Conservation (phyloP, 2,329 filamentous ascomycete genomes). For the Talaromyces sp. region DNA sequence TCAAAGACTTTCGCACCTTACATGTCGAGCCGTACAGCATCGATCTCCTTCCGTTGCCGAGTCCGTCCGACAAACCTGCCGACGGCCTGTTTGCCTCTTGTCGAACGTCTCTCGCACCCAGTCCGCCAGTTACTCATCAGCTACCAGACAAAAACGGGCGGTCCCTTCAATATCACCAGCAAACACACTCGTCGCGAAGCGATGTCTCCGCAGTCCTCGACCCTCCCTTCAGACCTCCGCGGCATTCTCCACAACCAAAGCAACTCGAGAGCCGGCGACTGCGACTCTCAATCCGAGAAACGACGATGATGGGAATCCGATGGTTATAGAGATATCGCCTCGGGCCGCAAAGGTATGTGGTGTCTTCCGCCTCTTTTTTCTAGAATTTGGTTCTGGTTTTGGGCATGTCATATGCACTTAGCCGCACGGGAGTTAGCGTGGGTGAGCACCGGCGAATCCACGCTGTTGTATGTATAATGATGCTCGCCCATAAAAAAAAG, state of each 20-base stretch:
- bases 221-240: conserved; percentile 22
- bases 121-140: conserved; percentile 18
- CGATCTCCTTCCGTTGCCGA: background rate
- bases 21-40: conserved; percentile 8
- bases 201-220: background rate
- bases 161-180: background rate
- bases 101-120: conserved; percentile 17
- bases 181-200: background rate
- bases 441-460: background rate
- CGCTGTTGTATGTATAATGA: background rate
- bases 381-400: background rate
- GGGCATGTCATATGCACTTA: background rate
- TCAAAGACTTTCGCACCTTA: background rate
- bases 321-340: conserved; percentile 78
- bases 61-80: background rate
- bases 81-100: background rate
- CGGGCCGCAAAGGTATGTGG: conserved; percentile 69
- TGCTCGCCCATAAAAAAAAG: no score
- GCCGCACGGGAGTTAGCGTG: background rate
- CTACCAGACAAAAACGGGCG: background rate
- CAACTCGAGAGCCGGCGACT: conserved; percentile 41
- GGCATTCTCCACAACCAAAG: conserved; percentile 35
- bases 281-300: conserved; percentile 63
- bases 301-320: conserved; percentile 80
- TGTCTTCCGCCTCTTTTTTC: background rate